Evolutionary conservation across 179 eudicot genomes (phyloP).

Genomic region (Spinacia oleracea): DNA sequence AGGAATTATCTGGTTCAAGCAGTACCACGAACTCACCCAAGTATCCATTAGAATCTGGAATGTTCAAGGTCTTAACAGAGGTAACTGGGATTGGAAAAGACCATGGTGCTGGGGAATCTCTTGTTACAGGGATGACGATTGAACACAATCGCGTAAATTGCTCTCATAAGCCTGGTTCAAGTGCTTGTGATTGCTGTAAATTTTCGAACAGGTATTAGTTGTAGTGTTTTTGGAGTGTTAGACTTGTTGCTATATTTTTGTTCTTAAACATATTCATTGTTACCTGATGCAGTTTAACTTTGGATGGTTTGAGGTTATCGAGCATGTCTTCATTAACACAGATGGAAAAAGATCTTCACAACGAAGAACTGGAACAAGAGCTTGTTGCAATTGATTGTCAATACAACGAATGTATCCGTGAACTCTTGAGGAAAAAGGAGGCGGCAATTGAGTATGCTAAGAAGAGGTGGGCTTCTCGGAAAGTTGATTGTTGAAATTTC

Average conservation of each 20-base stretch:
- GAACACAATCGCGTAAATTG: slow-evolving; percentile 11
- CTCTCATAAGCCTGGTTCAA: slow-evolving; percentile 14
- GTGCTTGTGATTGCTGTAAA: slow-evolving; percentile 19
- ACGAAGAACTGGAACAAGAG: slow-evolving; percentile 55
- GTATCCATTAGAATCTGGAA: background rate
- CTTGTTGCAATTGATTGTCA: slow-evolving; percentile 57
- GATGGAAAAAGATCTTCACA: slow-evolving; percentile 29
- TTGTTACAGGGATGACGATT: slow-evolving; percentile 25
- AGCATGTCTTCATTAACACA: slow-evolving; percentile 32
- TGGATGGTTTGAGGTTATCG: slow-evolving; percentile 40
- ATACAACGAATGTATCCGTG: slow-evolving; percentile 42
- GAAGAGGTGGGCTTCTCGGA: slow-evolving; percentile 50
- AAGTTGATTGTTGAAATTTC: slow-evolving; percentile 39
- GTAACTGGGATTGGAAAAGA: slow-evolving; percentile 11
- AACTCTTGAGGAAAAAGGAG: slow-evolving; percentile 54
- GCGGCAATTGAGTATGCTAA: slow-evolving; percentile 61
- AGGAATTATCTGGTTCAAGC: slow-evolving; percentile 9
- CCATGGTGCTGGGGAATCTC: slow-evolving; percentile 23
- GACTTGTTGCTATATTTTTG: background rate
- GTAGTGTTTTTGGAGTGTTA: background rate
- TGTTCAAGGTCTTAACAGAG: background rate
- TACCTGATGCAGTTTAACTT: slow-evolving; percentile 30
- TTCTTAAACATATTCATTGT: background rate
- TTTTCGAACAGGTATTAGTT: slow-evolving; percentile 28
- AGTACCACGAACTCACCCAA: background rate